phyloP scores from a whole-genome alignment of 2,329 filamentous ascomycete genomes.

The Salinomyces thailandicus region DNA sequence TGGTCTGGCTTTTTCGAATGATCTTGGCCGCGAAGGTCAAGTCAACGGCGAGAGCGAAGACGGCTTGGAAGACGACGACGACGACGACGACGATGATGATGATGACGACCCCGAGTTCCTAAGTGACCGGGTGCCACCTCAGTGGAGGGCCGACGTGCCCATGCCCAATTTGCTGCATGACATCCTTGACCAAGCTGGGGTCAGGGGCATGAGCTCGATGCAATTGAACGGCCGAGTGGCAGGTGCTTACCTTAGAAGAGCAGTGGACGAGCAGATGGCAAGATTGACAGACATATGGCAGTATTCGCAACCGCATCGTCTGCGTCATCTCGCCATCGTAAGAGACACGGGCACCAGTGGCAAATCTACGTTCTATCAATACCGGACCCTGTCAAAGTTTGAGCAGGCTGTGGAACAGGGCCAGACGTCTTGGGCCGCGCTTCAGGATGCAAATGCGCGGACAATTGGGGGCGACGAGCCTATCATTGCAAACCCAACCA shows the following conservation, averaged over 20 bases:
- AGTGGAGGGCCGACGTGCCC: constrained; percentile 45
- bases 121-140: constrained; percentile 28
- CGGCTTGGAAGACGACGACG: constrained; percentile 6
- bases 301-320: constrained; percentile 46
- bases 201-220: constrained; percentile 39
- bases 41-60: constrained; percentile 16
- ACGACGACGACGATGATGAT: constrained; percentile 5
- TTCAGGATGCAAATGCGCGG: neutral
- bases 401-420: constrained; percentile 42
- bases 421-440: constrained; percentile 43
- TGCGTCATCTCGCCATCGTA: constrained; percentile 47
- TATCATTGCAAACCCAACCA: constrained; percentile 10
- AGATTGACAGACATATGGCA: constrained; percentile 48
- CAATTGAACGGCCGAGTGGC: constrained; percentile 28
- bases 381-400: constrained; percentile 45
- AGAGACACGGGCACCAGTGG: constrained; percentile 32
- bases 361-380: constrained; percentile 43
- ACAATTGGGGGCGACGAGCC: constrained; percentile 2
- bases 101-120: constrained; percentile 8
- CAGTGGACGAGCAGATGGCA: constrained; percentile 42
- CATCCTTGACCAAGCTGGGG: constrained; percentile 37
- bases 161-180: constrained; percentile 45
- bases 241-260: constrained; percentile 44
- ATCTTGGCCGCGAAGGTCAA: neutral
- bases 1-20: neutral